Evolutionary conservation across 192 early-diverging fungal genomes (phyloP).

Genomic region (Coemansia pectinata): DNA sequence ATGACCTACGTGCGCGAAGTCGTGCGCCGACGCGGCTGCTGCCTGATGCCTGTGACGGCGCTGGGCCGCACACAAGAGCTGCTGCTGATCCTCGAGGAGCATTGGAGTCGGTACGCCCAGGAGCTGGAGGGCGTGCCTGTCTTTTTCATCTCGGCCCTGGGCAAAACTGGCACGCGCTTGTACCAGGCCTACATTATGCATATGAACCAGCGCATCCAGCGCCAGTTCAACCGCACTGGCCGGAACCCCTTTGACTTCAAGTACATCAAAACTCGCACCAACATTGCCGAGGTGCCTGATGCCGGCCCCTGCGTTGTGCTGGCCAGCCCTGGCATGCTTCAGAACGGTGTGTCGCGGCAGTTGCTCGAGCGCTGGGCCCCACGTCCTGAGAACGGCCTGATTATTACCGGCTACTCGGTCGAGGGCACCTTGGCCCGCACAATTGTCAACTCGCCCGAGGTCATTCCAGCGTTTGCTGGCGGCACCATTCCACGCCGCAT

Average conservation of each 20-base stretch:
- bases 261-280: conserved; percentile 88
- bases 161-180: conserved; percentile 96
- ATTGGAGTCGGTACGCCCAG: conserved; percentile 84
- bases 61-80: conserved; percentile 97
- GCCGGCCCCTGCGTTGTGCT: conserved; percentile 97
- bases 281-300: conserved; percentile 88
- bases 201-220: conserved; percentile 94
- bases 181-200: conserved; percentile 98
- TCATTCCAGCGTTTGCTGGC: conserved; percentile 80
- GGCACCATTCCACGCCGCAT: conserved; percentile 77
- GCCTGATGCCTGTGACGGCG: conserved; percentile 94
- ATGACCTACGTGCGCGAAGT: conserved; percentile 82
- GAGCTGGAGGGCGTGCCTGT: conserved; percentile 90
- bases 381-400: conserved; percentile 86
- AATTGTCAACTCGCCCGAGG: conserved; percentile 84
- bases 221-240: conserved; percentile 72
- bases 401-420: conserved; percentile 97
- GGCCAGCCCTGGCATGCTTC: conserved; percentile 97
- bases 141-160: conserved; percentile 92
- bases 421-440: conserved; percentile 90
- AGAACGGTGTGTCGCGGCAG: conserved; percentile 93
- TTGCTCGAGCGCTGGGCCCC: conserved; percentile 95
- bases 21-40: conserved; percentile 84
- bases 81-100: conserved; percentile 94
- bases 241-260: conserved; percentile 97